phyloP scores from a whole-genome alignment of 257 asterid genomes.

The Ajuga chamaepitys region DNA sequence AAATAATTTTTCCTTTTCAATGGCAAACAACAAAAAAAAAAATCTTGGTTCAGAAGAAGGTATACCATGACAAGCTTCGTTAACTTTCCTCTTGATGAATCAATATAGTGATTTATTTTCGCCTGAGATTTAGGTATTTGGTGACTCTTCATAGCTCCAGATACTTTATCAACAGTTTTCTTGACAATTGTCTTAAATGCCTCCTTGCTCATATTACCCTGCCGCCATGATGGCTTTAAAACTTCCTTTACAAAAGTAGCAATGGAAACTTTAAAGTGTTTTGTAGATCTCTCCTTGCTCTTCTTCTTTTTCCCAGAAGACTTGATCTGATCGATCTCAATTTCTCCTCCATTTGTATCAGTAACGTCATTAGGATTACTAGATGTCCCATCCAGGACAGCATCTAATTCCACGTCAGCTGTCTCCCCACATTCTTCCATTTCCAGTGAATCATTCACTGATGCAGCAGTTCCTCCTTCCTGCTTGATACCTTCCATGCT shows the following conservation, averaged over 20 bases:
- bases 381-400: conserved; percentile 56
- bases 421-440: conserved; percentile 85
- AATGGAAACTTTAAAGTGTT: conserved; percentile 59
- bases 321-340: conserved; percentile 72
- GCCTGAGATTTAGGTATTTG: conserved; percentile 79
- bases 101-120: conserved; percentile 75
- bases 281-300: conserved; percentile 60
- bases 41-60: conserved; percentile 15
- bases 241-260: conserved; percentile 94
- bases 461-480: conserved; percentile 34
- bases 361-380: conserved; percentile 46
- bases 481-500: conserved; percentile 37
- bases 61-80: conserved; percentile 96
- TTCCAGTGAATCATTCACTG: conserved; percentile 33
- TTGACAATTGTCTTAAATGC: conserved; percentile 97
- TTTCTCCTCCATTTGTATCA: conserved; percentile 47
- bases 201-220: conserved; percentile 98
- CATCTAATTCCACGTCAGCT: conserved; percentile 75
- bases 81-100: conserved; percentile 79
- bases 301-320: conserved; percentile 54
- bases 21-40: conserved; percentile 9
- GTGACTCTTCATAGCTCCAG: conserved; percentile 87
- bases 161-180: conserved; percentile 98
- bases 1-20: neutral
- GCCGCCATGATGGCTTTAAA: conserved; percentile 97